Conservation (phyloP, 345 rosid species). For the Pelargonium nanum region DNA sequence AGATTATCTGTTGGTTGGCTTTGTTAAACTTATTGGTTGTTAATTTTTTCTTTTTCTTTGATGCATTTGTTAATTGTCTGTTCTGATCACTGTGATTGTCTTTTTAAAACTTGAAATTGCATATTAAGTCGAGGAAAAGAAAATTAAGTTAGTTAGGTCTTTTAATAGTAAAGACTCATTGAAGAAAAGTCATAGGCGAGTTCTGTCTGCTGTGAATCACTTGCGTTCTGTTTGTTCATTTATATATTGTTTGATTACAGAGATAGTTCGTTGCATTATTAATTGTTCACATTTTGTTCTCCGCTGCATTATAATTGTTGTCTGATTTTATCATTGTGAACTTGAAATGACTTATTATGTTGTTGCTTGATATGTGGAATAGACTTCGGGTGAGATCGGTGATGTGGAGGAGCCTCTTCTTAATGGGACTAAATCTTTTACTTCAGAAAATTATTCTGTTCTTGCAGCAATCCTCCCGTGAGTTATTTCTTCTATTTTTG, state of each 20-base stretch:
- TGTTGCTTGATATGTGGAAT: slow-evolving; percentile 34
- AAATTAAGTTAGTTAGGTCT: no score
- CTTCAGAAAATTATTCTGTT: slow-evolving; percentile 50
- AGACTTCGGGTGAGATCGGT: slow-evolving; percentile 54
- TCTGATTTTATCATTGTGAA: neutral
- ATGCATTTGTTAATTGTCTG: no score
- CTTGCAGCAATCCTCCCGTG: slow-evolving; percentile 67
- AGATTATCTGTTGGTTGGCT: neutral
- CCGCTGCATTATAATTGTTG: neutral
- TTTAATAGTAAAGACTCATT: no score
- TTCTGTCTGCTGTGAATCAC: no score
- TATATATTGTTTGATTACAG: neutral
- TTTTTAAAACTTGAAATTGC: neutral
- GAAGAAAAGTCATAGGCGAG: no score
- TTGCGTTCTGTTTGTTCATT: no score
- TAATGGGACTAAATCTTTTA: slow-evolving; percentile 18
- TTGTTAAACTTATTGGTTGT: no score
- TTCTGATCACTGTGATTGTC: no score
- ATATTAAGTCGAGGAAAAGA: neutral
- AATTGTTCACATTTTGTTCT: neutral
- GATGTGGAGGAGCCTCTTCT: slow-evolving; percentile 58
- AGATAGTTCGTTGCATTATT: no score
- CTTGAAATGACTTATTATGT: slow-evolving; percentile 4
- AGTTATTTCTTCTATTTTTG: slow-evolving; percentile 13
- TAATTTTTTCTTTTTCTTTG: no score